Evolutionary conservation across 768 basidiomycete genomes (phyloP).

Genomic region (Panaeolus papilionaceus): DNA sequence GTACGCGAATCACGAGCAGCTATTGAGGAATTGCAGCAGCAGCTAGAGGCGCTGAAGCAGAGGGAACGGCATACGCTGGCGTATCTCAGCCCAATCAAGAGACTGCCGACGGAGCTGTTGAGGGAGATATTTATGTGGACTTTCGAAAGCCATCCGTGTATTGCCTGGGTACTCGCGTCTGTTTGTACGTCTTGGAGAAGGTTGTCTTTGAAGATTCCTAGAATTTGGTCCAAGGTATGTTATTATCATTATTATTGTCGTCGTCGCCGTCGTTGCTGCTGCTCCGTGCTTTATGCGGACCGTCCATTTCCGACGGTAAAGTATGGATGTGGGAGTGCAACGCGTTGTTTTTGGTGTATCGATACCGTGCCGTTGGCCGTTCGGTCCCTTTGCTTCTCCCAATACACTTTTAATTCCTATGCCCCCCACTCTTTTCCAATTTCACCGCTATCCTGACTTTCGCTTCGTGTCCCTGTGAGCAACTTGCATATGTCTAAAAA

Average conservation of each 20-base stretch:
- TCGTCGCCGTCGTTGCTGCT: neutral
- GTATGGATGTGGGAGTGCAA: slow-evolving; percentile 1
- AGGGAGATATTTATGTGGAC: slow-evolving; percentile 73
- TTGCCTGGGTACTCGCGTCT: slow-evolving; percentile 76
- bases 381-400: neutral
- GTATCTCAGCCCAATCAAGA: slow-evolving; percentile 75
- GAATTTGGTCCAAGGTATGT: slow-evolving; percentile 79
- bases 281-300: slow-evolving; percentile 7
- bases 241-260: slow-evolving; percentile 20
- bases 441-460: slow-evolving; percentile 9
- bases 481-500: slow-evolving; percentile 13
- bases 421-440: neutral
- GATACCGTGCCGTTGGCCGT: slow-evolving; percentile 10
- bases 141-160: slow-evolving; percentile 75
- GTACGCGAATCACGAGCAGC: slow-evolving; percentile 57
- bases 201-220: slow-evolving; percentile 68
- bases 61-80: slow-evolving; percentile 57
- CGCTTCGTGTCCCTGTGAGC: slow-evolving; percentile 12
- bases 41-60: slow-evolving; percentile 55
- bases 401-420: neutral
- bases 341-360: neutral
- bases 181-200: slow-evolving; percentile 74
- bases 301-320: neutral
- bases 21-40: slow-evolving; percentile 60
- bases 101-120: slow-evolving; percentile 76